Base-by-base conservation (phyloP, 805 yeast species). In the Schizosaccharomyces octosporus region DNA sequence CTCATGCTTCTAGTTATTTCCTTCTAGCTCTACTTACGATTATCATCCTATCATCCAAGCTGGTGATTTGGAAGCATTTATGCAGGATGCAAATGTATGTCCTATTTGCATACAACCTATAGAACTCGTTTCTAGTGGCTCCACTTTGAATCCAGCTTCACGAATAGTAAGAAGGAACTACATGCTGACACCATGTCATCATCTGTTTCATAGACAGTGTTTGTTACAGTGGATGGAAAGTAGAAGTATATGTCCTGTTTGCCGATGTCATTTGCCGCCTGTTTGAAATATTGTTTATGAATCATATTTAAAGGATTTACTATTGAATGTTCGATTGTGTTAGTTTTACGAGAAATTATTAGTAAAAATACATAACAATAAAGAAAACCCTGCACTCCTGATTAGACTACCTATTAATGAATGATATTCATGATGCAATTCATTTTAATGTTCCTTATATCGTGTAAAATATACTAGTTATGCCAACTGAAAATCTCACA, bases 211-310 rank as follows among this genome's bases (percentile, higher is more conserved):
- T 69, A 78, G 87, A 1, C 82, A 79, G n/a, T 89, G 97, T 72
- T 73, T 90, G 64, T 94, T 86, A 68, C 81, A 79, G 64, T 90
- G 97, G 97, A 87, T 90, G 96, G 80, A 82, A 69, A 85, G 87
- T 69, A 86, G 88, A 67, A 72, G 90, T 60, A 95, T 88, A 68
- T 90, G 97, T 72, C 97, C 97, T 0, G 89, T 88, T 5, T 90
- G 97, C 72, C 78, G 97, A 67, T 80, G 81, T 62, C 79, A 87
- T 27, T 73, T 90, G 51, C 97, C 97, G 1, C 95, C 96, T 0
- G 73, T 85, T 61, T 87, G 71, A 72, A 24, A 4, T 29, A 13
- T 32, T 27, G 43, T 41, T 41, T 7, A 57, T 39, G 48, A 31
- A n/a, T 19, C 9, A 31, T 9, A 19, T 55, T 7, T 11, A 45